Evolutionary conservation across 352 stramenopile genomes (phyloP).

Genomic region (Phytophthora constricta): DNA sequence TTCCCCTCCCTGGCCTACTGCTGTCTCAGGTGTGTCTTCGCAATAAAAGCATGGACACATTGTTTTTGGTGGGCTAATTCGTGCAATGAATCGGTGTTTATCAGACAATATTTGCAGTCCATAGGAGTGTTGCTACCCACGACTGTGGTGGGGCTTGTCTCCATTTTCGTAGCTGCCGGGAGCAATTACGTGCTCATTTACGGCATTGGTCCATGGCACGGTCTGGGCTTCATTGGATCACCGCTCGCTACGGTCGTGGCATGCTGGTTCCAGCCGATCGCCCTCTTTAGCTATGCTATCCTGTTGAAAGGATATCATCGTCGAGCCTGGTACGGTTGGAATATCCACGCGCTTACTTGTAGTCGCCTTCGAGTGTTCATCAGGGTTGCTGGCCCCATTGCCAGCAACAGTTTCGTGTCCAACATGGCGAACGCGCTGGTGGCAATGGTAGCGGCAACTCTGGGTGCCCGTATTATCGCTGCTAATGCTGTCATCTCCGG

Average conservation of each 20-base stretch:
- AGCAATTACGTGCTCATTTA: constrained; percentile 84
- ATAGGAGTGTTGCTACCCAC: constrained; percentile 70
- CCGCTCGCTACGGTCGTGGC: constrained; percentile 79
- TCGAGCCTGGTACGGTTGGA: constrained; percentile 68
- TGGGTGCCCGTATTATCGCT: constrained; percentile 64
- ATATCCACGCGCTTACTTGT: constrained; percentile 51
- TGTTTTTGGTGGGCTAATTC: no score
- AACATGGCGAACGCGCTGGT: constrained; percentile 75
- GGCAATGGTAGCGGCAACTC: constrained; percentile 67
- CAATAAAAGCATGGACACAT: background rate
- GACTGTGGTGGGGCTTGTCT: constrained; percentile 65
- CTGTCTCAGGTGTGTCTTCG: constrained; percentile 51
- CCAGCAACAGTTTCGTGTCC: constrained; percentile 75
- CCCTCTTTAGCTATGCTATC: constrained; percentile 67
- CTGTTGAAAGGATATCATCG: constrained; percentile 63
- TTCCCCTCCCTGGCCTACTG: constrained; percentile 73
- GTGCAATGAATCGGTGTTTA: background rate
- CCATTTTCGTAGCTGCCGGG: constrained; percentile 60
- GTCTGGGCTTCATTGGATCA: constrained; percentile 82
- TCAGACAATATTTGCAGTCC: constrained; percentile 75
- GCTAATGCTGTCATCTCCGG: constrained; percentile 76
- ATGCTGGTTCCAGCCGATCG: constrained; percentile 75
- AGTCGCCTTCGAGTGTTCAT: constrained; percentile 52
- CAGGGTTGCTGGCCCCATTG: constrained; percentile 65
- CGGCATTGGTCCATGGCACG: constrained; percentile 51